Base-by-base conservation (phyloP, 176 grass and related monocot genomes). In the Oryza brachyantha region DNA sequence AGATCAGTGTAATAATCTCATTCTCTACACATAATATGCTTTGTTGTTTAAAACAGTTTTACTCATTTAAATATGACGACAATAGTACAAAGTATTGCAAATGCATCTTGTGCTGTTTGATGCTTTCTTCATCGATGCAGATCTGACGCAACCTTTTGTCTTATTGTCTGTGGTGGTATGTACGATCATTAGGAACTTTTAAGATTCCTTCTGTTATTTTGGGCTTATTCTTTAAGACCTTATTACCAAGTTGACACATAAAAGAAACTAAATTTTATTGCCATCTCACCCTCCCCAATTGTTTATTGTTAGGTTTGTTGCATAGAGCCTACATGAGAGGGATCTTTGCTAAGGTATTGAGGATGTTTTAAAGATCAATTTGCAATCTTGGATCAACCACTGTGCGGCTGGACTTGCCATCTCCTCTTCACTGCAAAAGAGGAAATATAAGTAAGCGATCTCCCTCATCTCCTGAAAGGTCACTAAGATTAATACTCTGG, bases 371-470 rank as follows among this genome's bases (percentile, higher is more conserved):
- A 26, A 79, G 29, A 62, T 78, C 59, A 32, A 10, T 25, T 25
- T 29, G 21, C 32, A 54, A 64, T 68, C 45, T 38, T 68, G 36
- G 19, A 68, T 71, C 31, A 65, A 65, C 25, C 50, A 72, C 31
- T 71, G 24, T 54, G 41, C 25, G 38, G 63, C 41, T 66, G 17
- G 52, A 21, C 21, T 42, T 32, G 31, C 68, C 14, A 3, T 43
- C 80, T 52, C n/a, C 67, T 29, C 27, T 79, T 52, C 45, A 66
- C 28, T 38, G 73, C 85, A 70, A 75, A 73, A 11, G 73, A 79
- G 46, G 58, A 14, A 84, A 31, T 64, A 69, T 84, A 80, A 84
- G 70, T 10, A 7, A 1, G 37, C n/a, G 28, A 2, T 14, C 45
- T 34, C 61, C 17, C 45, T 64, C 13, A 11, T 75, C 34, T 72